These are phyloP conservation scores for Paraphaeosphaeria sporulosa DNA, from an alignment of 2,329 filamentous ascomycete genomes.

Conservation along the genomic window DNA sequence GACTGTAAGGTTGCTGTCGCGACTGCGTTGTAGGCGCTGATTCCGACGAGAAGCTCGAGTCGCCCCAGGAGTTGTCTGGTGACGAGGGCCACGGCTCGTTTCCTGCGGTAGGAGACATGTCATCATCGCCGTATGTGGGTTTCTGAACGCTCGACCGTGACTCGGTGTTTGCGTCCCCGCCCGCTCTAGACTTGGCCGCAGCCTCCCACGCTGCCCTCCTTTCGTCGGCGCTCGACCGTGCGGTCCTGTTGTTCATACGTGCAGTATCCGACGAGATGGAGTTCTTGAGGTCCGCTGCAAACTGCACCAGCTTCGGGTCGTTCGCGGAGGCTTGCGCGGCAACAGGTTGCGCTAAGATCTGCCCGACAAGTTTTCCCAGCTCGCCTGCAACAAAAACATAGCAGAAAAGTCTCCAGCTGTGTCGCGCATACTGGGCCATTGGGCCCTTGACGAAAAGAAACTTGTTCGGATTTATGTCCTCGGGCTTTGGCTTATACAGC, in stretches of 20 bases:
- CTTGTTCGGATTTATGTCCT: slow-evolving; percentile 50
- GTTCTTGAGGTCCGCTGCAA: slow-evolving; percentile 46
- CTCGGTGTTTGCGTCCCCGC: background rate
- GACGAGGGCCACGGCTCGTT: slow-evolving; percentile 34
- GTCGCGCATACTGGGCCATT: slow-evolving; percentile 38
- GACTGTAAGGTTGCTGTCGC: slow-evolving; percentile 10
- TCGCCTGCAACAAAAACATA: slow-evolving; percentile 37
- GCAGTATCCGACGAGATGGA: slow-evolving; percentile 24
- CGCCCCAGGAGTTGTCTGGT: slow-evolving; percentile 18
- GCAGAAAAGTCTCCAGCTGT: slow-evolving; percentile 35
- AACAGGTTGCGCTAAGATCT: slow-evolving; percentile 41
- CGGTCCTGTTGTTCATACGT: background rate
- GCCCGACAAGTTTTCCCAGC: slow-evolving; percentile 45
- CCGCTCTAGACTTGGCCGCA: slow-evolving; percentile 14
- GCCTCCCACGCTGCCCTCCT: slow-evolving; percentile 15
- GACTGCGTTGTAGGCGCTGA: slow-evolving; percentile 12
- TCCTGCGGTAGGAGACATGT: slow-evolving; percentile 51
- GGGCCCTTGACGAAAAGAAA: slow-evolving; percentile 46
- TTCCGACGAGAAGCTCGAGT: slow-evolving; percentile 41
- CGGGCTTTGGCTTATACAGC: slow-evolving; percentile 50
- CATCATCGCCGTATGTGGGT: slow-evolving; percentile 40
- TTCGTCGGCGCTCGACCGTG: background rate
- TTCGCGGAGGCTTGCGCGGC: slow-evolving; percentile 44
- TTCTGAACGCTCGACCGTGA: slow-evolving; percentile 3
- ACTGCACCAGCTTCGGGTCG: slow-evolving; percentile 52